A percentile compares a stretch with the other conserved stretches of the same genome.
These are phyloP conservation scores for Mortierella sp. DNA, from an alignment of 371 early-diverging fungal species.

Conservation along the genomic window DNA sequence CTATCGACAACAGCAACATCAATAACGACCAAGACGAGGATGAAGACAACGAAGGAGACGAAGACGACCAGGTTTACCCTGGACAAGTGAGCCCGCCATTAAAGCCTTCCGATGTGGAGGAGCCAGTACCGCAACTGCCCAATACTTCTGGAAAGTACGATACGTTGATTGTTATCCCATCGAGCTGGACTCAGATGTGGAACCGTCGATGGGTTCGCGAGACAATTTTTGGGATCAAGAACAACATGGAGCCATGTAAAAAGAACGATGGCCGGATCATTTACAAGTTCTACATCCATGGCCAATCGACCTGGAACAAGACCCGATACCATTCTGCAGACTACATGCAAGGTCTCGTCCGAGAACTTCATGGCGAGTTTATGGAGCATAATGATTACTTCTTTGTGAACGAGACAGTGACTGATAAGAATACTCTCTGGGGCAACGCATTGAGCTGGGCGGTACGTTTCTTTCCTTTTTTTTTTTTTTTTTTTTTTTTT, in stretches of 20 bases:
- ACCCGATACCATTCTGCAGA: constrained; percentile 37
- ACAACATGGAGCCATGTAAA: constrained; percentile 62
- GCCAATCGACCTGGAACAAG: constrained; percentile 39
- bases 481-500: background rate
- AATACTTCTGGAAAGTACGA: constrained; percentile 58
- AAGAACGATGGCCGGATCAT: constrained; percentile 54
- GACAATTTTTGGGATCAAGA: constrained; percentile 60
- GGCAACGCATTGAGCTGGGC: constrained; percentile 44
- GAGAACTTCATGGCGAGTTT: constrained; percentile 61
- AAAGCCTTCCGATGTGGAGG: background rate
- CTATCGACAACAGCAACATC: too few species aligned
- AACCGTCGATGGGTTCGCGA: constrained; percentile 60
- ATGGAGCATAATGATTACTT: constrained; percentile 63
- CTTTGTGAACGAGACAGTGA: constrained; percentile 52
- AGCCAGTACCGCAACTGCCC: constrained; percentile 13
- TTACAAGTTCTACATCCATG: constrained; percentile 65
- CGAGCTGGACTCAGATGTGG: constrained; percentile 52
- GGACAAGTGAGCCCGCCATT: too few species aligned
- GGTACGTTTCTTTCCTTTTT: constrained; percentile 23
- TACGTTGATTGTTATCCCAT: constrained; percentile 62
- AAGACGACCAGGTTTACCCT: too few species aligned
- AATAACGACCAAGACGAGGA: background rate
- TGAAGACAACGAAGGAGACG: too few species aligned
- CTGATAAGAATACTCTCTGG: constrained; percentile 54
- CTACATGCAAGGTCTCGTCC: constrained; percentile 53